These are phyloP conservation scores for Trichoderma sp. DNA, from an alignment of 2,329 filamentous ascomycete species.

Conservation along the genomic window DNA sequence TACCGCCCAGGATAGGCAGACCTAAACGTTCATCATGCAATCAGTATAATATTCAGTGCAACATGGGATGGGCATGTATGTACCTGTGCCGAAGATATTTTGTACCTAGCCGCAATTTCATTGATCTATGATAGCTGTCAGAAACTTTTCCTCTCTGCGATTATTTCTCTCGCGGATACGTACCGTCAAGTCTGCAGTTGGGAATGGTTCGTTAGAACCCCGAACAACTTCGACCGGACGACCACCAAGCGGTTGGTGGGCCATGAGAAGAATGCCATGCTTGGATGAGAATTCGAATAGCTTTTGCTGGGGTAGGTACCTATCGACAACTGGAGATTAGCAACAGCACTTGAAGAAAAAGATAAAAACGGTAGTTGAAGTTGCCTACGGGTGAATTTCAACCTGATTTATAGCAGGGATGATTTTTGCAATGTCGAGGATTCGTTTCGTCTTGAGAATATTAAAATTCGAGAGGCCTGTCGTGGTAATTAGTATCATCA, in stretches of 20 bases:
- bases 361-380: neutral
- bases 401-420: neutral
- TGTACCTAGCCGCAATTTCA: neutral
- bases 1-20: constrained; percentile 10
- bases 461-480: constrained; percentile 13
- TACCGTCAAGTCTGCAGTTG: neutral
- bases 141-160: neutral
- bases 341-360: neutral
- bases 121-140: neutral
- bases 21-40: neutral
- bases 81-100: constrained; percentile 2
- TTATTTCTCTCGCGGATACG: neutral
- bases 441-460: neutral
- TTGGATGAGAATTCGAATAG: neutral
- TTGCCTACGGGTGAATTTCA: constrained; percentile 3
- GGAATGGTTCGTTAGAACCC: neutral
- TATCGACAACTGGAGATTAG: neutral
- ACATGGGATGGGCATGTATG: neutral
- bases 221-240: neutral
- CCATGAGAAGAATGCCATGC: neutral
- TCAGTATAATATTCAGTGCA: neutral
- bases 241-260: constrained; percentile 1
- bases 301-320: constrained; percentile 3
- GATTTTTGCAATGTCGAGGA: neutral
- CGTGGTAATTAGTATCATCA: neutral